A percentile compares a stretch with the other conserved stretches of the same genome.
Evolutionary conservation across 805 yeast genomes (phyloP).

Genomic region (Teunomyces kruisii): DNA sequence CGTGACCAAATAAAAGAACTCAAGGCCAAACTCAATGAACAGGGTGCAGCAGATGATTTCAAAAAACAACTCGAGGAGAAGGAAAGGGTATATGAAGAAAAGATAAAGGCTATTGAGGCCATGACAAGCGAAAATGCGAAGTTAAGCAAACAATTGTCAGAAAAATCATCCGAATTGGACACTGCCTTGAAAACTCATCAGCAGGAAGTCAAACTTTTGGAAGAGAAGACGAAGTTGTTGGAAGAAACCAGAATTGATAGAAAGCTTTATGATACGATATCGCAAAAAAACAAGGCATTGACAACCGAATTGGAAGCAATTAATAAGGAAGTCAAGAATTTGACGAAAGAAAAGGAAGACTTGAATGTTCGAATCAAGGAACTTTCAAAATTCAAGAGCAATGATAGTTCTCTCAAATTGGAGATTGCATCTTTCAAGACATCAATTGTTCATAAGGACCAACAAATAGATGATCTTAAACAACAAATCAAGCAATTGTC

Average conservation of each 20-base stretch:
- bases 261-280: background rate
- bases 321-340: conserved; percentile 22
- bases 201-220: background rate
- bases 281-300: conserved; percentile 1
- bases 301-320: background rate
- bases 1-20: conserved; percentile 54
- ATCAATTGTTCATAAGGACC: conserved; percentile 46
- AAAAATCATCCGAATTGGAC: background rate
- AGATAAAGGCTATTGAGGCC: conserved; percentile 7
- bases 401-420: conserved; percentile 46
- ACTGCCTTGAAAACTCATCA: background rate
- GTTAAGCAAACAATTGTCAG: conserved; percentile 6
- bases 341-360: conserved; percentile 38
- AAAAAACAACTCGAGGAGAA: conserved; percentile 3
- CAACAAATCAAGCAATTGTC: conserved; percentile 34
- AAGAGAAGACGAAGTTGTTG: background rate
- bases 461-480: conserved; percentile 37
- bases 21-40: conserved; percentile 8
- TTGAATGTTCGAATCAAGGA: conserved; percentile 33
- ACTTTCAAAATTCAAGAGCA: conserved; percentile 27
- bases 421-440: conserved; percentile 49
- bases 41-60: background rate
- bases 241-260: background rate
- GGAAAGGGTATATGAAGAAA: conserved; percentile 5
- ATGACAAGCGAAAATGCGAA: conserved; percentile 17